Evolutionary conservation across 2,329 filamentous ascomycete species (phyloP).

Genomic region (Trichoderma sp.): DNA sequence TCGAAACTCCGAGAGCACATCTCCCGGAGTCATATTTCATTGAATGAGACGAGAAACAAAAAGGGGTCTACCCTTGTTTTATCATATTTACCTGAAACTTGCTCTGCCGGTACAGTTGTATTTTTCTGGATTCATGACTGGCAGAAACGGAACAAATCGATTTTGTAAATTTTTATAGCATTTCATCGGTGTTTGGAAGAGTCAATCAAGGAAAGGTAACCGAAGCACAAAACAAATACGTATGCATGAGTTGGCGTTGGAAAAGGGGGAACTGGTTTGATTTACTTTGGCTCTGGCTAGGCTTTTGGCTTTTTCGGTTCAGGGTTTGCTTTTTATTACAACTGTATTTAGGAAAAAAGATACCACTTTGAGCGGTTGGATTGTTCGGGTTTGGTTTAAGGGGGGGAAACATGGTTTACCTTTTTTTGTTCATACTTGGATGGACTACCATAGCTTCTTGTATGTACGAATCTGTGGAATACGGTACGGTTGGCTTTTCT

Average conservation of each 20-base stretch:
- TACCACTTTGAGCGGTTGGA: constrained; percentile 17
- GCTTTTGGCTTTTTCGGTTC: not conserved
- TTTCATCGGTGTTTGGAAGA: constrained; percentile 1
- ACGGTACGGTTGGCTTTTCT: not conserved
- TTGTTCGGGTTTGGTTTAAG: not conserved
- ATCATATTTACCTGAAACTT: not conserved
- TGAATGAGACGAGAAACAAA: constrained; percentile 19
- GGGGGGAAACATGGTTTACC: not conserved
- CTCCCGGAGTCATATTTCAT: constrained; percentile 33
- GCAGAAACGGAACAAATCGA: not conserved
- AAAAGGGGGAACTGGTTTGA: not conserved
- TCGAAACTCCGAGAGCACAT: constrained; percentile 18
- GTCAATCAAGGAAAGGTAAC: not conserved
- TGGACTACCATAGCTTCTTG: not conserved
- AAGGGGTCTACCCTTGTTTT: not conserved
- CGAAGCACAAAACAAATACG: not conserved
- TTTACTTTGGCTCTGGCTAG: not conserved
- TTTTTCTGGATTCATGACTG: not conserved
- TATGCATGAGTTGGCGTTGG: constrained; percentile 19
- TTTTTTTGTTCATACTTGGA: constrained; percentile 4
- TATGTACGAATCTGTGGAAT: not conserved
- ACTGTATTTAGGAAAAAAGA: constrained; percentile 1
- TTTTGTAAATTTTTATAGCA: constrained; percentile 10
- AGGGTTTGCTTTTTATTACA: not conserved
- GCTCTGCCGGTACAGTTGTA: not conserved